Evolutionary conservation across 257 asterid genomes (phyloP).

Genomic region (Solanum pinnatisectum): DNA sequence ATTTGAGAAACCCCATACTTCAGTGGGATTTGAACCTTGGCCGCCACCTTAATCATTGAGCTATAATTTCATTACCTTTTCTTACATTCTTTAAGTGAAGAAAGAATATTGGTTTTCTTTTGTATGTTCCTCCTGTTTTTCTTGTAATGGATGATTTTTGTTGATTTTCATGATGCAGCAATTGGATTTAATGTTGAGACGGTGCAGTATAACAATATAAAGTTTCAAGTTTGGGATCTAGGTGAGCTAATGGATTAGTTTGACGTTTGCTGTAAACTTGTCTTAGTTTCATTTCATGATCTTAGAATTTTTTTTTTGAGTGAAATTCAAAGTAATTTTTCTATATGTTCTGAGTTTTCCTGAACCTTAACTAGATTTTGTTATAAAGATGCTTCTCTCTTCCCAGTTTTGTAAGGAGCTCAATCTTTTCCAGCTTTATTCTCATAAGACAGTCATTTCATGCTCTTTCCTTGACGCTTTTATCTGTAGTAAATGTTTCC

Average conservation of each 20-base stretch:
- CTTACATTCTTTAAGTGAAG: neutral
- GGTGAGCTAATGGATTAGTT: constrained; percentile 28
- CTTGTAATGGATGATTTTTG: neutral
- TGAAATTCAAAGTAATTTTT: neutral
- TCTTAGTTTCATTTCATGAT: neutral
- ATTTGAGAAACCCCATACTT: neutral
- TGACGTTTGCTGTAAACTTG: neutral
- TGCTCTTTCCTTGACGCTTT: neutral
- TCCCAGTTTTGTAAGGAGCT: neutral
- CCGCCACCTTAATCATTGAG: neutral
- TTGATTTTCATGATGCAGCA: constrained; percentile 40
- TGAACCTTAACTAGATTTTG: neutral
- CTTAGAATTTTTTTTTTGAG: neutral
- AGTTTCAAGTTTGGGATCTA: constrained; percentile 95
- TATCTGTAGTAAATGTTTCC: neutral
- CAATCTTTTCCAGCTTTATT: neutral
- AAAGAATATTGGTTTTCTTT: neutral
- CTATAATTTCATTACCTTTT: neutral
- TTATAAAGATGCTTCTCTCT: neutral
- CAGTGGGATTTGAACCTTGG: neutral
- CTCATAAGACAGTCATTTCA: neutral
- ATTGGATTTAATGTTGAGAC: constrained; percentile 97
- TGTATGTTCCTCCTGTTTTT: neutral
- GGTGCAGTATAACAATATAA: constrained; percentile 76
- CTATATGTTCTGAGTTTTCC: neutral